Conservation (phyloP, 345 rosid species). For the Geranium brycei region DNA sequence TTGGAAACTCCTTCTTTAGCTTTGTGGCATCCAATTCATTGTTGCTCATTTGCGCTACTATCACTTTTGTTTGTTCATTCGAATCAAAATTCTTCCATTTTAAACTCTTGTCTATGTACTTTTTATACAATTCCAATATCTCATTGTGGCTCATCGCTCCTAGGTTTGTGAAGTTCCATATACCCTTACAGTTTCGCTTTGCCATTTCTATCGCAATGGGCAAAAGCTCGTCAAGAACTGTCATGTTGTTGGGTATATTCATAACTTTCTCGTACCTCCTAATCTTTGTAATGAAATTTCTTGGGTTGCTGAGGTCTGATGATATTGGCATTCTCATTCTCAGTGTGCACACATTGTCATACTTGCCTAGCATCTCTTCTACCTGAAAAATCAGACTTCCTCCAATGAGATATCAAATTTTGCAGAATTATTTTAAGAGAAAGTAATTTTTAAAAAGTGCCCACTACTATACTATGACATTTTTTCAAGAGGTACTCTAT, state of each 20-base stretch:
- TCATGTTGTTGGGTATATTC: slow-evolving; percentile 74
- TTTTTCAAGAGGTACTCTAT: too few relatives aligned
- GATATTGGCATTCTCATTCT: slow-evolving; percentile 70
- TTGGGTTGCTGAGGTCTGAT: slow-evolving; percentile 58
- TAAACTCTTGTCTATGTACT: slow-evolving; percentile 45
- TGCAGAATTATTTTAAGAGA: too few relatives aligned
- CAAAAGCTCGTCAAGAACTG: slow-evolving; percentile 59
- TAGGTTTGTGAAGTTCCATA: slow-evolving; percentile 77
- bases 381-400: slow-evolving; percentile 25
- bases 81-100: slow-evolving; percentile 50
- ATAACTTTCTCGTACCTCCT: slow-evolving; percentile 60
- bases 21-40: slow-evolving; percentile 66
- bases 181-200: slow-evolving; percentile 51
- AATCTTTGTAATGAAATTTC: slow-evolving; percentile 68
- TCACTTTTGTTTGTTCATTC: slow-evolving; percentile 63
- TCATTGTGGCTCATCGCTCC: slow-evolving; percentile 73
- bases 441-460: too few relatives aligned
- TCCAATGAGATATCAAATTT: neutral
- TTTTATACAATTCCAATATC: slow-evolving; percentile 63
- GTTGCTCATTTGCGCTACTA: slow-evolving; percentile 68
- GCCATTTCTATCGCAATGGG: slow-evolving; percentile 77
- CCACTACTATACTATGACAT: too few relatives aligned
- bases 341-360: slow-evolving; percentile 58
- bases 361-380: slow-evolving; percentile 56
- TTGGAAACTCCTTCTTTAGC: slow-evolving; percentile 62